phyloP scores from a whole-genome alignment of 2,329 filamentous ascomycete species.

The Teratosphaeria destructans region DNA sequence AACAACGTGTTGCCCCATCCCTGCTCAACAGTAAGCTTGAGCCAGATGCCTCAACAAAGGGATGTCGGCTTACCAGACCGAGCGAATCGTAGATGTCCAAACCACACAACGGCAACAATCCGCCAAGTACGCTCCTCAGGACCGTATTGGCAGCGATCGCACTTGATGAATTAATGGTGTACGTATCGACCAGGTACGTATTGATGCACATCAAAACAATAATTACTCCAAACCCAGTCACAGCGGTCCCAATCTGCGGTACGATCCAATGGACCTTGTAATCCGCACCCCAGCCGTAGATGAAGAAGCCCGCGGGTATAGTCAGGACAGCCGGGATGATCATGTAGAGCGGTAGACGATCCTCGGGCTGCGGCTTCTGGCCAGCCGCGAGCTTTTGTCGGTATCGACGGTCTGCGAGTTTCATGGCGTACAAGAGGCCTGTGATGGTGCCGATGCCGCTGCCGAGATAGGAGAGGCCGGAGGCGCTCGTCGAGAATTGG shows the following conservation, averaged over 20 bases:
- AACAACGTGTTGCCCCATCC: constrained; percentile 51
- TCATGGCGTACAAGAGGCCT: constrained; percentile 9
- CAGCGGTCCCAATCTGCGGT: constrained; percentile 18
- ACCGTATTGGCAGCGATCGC: constrained; percentile 58
- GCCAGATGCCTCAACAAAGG: not conserved
- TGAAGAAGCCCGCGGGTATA: constrained; percentile 20
- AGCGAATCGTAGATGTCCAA: constrained; percentile 49
- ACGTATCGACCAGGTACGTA: constrained; percentile 51
- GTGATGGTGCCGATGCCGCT: constrained; percentile 32
- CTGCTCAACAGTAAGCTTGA: not conserved
- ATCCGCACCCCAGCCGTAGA: constrained; percentile 13
- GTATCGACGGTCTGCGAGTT: not conserved
- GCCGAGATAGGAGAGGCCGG: constrained; percentile 29
- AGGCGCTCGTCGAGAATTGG: constrained; percentile 27
- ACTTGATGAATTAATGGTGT: constrained; percentile 42
- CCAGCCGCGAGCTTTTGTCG: constrained; percentile 7
- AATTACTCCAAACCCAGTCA: constrained; percentile 19
- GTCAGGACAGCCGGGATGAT: constrained; percentile 6
- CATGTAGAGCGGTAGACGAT: constrained; percentile 19
- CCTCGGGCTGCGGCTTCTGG: constrained; percentile 39
- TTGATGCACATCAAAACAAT: constrained; percentile 15
- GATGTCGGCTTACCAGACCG: constrained; percentile 29
- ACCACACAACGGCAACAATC: constrained; percentile 48
- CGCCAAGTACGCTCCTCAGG: constrained; percentile 46
- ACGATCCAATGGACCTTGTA: constrained; percentile 12